Conservation (phyloP, 2,329 filamentous ascomycete species). For the Pseudopithomyces maydicus region DNA sequence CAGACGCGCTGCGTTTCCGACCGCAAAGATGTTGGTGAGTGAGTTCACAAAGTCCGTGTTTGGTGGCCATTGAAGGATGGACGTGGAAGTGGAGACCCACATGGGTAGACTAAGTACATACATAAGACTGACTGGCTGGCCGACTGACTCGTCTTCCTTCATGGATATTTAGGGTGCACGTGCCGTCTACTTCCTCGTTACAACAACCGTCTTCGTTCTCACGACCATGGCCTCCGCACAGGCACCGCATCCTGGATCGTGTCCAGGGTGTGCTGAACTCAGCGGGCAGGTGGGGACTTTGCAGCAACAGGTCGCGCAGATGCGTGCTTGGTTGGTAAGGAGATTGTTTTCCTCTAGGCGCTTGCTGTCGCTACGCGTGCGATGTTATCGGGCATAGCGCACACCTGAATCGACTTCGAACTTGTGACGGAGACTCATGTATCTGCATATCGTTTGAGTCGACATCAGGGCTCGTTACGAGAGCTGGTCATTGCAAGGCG, state of each 20-base stretch:
- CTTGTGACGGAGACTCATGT: background rate
- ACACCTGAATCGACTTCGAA: background rate
- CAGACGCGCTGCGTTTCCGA: constrained; percentile 1
- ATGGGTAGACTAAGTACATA: too few relatives aligned
- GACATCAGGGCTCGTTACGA: background rate
- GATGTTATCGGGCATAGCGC: too few relatives aligned
- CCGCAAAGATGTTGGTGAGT: constrained; percentile 11
- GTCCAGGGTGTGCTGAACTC: constrained; percentile 6
- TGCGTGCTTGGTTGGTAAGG: constrained; percentile 8
- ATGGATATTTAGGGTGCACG: constrained; percentile 8
- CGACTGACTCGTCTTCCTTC: background rate
- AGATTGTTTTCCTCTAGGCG: background rate
- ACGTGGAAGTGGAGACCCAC: background rate
- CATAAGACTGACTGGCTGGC: too few relatives aligned
- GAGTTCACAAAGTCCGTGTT: background rate
- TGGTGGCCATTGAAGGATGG: background rate
- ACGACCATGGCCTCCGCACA: constrained; percentile 4
- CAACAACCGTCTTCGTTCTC: background rate
- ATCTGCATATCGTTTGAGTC: too few relatives aligned
- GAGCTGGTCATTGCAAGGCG: background rate
- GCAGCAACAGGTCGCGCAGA: constrained; percentile 11
- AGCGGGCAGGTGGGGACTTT: constrained; percentile 4
- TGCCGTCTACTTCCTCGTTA: constrained; percentile 1
- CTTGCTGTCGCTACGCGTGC: too few relatives aligned
- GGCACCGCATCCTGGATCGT: constrained; percentile 3